phyloP scores from a whole-genome alignment of 257 asterid genomes.

The Penstemon davidsonii region DNA sequence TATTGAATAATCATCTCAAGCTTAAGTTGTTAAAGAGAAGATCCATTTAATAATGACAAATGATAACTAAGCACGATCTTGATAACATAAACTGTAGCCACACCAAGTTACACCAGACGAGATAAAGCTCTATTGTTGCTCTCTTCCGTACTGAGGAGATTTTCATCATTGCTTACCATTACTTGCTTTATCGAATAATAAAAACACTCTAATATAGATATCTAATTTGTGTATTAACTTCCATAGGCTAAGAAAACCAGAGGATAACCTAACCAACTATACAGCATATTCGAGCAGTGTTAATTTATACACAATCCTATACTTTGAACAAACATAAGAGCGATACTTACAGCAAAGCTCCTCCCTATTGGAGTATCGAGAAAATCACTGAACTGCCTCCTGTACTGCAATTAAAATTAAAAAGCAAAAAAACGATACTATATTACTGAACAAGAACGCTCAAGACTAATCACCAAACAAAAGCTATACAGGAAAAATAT shows the following conservation, averaged over 20 bases:
- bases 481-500: neutral
- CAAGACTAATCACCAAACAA: neutral
- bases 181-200: neutral
- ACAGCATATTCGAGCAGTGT: too few species aligned
- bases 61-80: too few species aligned
- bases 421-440: neutral
- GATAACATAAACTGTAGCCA: too few species aligned
- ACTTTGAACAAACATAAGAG: neutral
- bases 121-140: too few species aligned
- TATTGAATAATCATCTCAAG: too few species aligned
- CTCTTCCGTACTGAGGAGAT: too few species aligned
- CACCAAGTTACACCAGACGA: too few species aligned
- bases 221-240: constrained; percentile 4
- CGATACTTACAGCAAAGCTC: constrained; percentile 70
- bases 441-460: constrained; percentile 8
- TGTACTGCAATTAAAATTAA: constrained; percentile 65
- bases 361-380: constrained; percentile 82
- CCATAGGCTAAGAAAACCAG: constrained; percentile 10
- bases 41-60: too few species aligned
- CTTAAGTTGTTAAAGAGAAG: too few species aligned
- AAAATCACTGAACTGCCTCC: constrained; percentile 72
- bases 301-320: too few species aligned
- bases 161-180: too few species aligned
- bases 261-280: neutral
- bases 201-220: neutral